Conservation (phyloP, 441 rosid species). For the Gossypium schwendimanii region DNA sequence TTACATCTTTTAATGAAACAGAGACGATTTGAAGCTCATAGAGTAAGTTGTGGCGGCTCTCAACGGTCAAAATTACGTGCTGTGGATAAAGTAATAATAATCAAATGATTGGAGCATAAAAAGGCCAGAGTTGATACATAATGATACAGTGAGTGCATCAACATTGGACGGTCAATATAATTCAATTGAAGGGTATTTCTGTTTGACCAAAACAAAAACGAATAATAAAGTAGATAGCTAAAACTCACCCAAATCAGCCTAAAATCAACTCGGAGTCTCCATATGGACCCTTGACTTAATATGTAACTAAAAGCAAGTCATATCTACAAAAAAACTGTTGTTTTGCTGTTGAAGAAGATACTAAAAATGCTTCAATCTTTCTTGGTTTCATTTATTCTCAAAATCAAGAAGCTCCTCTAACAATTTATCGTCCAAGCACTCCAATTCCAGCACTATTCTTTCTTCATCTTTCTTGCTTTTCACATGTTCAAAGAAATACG, state of each 20-base stretch:
- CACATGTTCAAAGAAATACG: slow-evolving; percentile 13
- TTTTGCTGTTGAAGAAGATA: neutral
- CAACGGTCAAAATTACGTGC: neutral
- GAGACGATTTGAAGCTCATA: neutral
- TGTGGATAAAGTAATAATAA: neutral
- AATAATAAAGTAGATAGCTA: neutral
- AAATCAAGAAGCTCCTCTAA: slow-evolving; percentile 70
- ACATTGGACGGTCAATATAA: too few species aligned
- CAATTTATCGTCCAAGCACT: slow-evolving; percentile 59
- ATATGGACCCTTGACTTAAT: neutral
- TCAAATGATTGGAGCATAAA: neutral
- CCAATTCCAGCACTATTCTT: slow-evolving; percentile 54
- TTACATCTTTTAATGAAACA: too few species aligned
- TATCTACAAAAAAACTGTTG: neutral
- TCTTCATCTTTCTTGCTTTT: slow-evolving; percentile 17
- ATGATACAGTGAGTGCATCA: too few species aligned
- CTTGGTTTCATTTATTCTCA: slow-evolving; percentile 21
- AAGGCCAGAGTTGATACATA: neutral
- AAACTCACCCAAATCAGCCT: neutral
- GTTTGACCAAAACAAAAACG: neutral
- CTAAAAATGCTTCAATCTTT: slow-evolving; percentile 9
- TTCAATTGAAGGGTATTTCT: neutral
- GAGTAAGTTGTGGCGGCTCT: neutral
- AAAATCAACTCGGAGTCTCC: neutral
- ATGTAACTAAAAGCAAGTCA: neutral